Conservation (phyloP, 352 stramenopile genomes). For the Globisporangium lucens region DNA sequence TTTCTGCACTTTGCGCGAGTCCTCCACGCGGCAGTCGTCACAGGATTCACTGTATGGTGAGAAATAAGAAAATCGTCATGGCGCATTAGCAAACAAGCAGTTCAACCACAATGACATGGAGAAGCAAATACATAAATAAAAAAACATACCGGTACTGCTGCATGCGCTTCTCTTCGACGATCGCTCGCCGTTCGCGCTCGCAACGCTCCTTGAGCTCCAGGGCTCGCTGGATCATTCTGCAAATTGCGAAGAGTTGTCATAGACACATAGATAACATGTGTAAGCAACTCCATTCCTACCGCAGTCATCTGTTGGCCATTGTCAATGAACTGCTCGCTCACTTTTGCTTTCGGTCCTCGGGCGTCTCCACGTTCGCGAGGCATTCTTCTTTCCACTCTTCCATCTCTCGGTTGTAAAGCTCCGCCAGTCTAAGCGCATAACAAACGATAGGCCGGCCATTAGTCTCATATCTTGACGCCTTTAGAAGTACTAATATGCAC, state of each 20-base stretch:
- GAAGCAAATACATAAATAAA: not conserved
- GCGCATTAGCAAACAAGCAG: too few species aligned
- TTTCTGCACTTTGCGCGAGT: conserved; percentile 62
- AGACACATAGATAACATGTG: not conserved
- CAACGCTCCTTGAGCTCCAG: conserved; percentile 67
- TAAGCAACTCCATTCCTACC: not conserved
- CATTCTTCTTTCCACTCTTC: conserved; percentile 65
- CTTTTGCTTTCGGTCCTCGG: conserved; percentile 78
- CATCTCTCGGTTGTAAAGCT: conserved; percentile 78
- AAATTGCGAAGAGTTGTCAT: not conserved
- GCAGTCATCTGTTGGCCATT: too few species aligned
- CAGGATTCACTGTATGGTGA: conserved; percentile 48
- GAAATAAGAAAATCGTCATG: too few species aligned
- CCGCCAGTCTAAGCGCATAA: conserved; percentile 38
- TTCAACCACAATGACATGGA: too few species aligned
- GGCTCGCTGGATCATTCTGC: conserved; percentile 72
- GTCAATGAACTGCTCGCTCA: conserved; percentile 16
- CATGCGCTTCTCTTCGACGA: conserved; percentile 72
- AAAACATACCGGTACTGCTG: conserved; percentile 62
- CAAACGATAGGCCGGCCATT: not conserved
- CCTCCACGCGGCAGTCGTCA: conserved; percentile 56
- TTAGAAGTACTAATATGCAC: too few species aligned
- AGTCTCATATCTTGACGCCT: too few species aligned
- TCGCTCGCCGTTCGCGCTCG: conserved; percentile 49
- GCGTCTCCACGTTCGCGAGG: conserved; percentile 68